Base-by-base conservation (phyloP, 1,284 basidiomycete genomes). In the Sanghuangporus weigelae region DNA sequence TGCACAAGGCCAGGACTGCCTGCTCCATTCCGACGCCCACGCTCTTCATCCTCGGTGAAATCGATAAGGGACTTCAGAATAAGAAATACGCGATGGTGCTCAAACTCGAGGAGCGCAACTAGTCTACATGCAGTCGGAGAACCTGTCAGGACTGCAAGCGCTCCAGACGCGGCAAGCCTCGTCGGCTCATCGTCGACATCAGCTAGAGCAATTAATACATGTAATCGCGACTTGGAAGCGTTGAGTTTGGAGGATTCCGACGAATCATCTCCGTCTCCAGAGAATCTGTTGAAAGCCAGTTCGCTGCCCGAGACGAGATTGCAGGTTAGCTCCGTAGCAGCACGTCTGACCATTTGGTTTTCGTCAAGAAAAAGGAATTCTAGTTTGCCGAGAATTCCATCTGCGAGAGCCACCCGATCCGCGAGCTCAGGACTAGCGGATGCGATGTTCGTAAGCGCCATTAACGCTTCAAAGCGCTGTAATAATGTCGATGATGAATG, bases 401-500 rank as follows among this genome's bases (percentile, higher is more conserved):
- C 80, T 0, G 81, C 76, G 59, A 75, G 77, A 1, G 84, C 84
- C 48, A 96, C 83, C 40, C 85, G 82, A 19, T 81, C 77, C 2
- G 90, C 85, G n/a, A 87, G 75, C 46, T 84, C 81, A 0, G 84
- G 77, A 62, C 83, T 83, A 57, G 91, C 81, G n/a, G 93, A 95
- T 0, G 95, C 89, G 40, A 99, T 77, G 72, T 99, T 99, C 3
- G 96, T 99, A 56, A 99, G 81, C 1, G 95, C 96, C 92, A 99
- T 96, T 66, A 95, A 81, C 2, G 89, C 86, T 74, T 99, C 96
- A 71, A 99, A 99, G 51, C 84, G 83, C 71, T 98, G 94, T 14
- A 98, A 78, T 39, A 90, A 82, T 35, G 76, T 85, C 0, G 93
- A 84, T 0, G 83, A 79, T 0, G 85, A 75, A 69, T 91, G 84